Percentiles rank a stretch among this genome's conserved stretches.
Evolutionary conservation across 352 stramenopile species (phyloP).

Genomic region (Phytophthora melonis): DNA sequence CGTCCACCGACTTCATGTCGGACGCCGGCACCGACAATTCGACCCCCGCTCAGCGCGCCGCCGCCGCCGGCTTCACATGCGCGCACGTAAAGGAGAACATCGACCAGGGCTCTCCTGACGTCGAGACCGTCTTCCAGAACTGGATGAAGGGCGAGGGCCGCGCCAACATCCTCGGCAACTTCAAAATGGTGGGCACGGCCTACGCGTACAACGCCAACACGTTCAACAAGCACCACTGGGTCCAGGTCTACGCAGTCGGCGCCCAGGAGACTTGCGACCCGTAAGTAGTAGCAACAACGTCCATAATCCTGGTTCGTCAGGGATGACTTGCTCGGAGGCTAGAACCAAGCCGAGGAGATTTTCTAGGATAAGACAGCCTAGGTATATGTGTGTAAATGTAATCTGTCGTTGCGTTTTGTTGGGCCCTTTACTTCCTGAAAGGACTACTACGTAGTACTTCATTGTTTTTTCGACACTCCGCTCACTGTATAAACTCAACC

Average conservation of each 20-base stretch:
- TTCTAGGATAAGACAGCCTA: background rate
- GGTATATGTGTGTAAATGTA: background rate
- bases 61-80: slow-evolving; percentile 50
- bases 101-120: slow-evolving; percentile 32
- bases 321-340: background rate
- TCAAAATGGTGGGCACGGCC: slow-evolving; percentile 41
- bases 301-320: background rate
- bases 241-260: slow-evolving; percentile 50
- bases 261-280: slow-evolving; percentile 37
- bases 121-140: slow-evolving; percentile 36
- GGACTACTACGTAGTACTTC: too few relatives aligned
- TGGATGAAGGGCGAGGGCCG: slow-evolving; percentile 37
- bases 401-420: background rate
- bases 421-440: too few relatives aligned
- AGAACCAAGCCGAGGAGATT: background rate
- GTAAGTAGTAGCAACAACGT: background rate
- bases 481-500: background rate
- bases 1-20: slow-evolving; percentile 49
- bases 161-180: slow-evolving; percentile 33
- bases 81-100: slow-evolving; percentile 44
- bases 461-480: too few relatives aligned
- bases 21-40: slow-evolving; percentile 49
- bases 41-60: slow-evolving; percentile 41
- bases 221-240: slow-evolving; percentile 57
- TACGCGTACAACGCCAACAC: slow-evolving; percentile 36